These are phyloP conservation scores for Parafenestella ontariensis DNA, from an alignment of 2,329 filamentous ascomycete species.

Conservation along the genomic window DNA sequence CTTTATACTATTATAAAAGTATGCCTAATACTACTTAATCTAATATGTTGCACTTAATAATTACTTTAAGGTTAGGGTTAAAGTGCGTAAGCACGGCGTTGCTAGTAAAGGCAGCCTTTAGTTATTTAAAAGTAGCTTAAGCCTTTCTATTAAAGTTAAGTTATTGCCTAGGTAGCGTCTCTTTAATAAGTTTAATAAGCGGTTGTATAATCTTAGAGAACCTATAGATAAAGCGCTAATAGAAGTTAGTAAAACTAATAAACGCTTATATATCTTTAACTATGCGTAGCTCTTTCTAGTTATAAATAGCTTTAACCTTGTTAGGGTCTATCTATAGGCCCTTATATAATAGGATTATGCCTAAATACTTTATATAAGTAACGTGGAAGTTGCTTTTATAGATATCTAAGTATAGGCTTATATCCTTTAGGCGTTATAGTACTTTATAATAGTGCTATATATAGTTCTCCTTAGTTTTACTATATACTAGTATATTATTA, in stretches of 20 bases:
- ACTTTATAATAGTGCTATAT: background rate
- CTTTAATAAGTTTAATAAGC: background rate
- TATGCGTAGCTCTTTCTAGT: background rate
- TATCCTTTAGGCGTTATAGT: background rate
- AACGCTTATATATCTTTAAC: background rate
- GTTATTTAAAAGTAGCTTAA: background rate
- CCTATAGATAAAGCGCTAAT: background rate
- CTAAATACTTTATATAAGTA: conserved; percentile 4
- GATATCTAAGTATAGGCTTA: background rate
- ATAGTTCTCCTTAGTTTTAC: background rate
- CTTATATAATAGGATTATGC: background rate
- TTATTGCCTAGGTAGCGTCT: conserved; percentile 3
- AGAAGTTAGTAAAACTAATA: no score
- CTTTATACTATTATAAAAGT: background rate
- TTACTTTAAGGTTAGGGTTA: conserved; percentile 10
- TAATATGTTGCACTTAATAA: no score
- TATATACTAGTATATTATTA: conserved; percentile 5
- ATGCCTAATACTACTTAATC: no score
- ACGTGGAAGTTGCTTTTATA: background rate
- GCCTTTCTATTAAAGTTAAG: background rate
- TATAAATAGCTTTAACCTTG: background rate
- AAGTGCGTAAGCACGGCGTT: conserved; percentile 24
- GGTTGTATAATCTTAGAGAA: background rate
- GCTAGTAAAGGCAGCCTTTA: conserved; percentile 5
- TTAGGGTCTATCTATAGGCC: conserved; percentile 1